These are phyloP conservation scores for Saccharomycodes ludwigii DNA, from an alignment of 805 yeast species.

Conservation along the genomic window DNA sequence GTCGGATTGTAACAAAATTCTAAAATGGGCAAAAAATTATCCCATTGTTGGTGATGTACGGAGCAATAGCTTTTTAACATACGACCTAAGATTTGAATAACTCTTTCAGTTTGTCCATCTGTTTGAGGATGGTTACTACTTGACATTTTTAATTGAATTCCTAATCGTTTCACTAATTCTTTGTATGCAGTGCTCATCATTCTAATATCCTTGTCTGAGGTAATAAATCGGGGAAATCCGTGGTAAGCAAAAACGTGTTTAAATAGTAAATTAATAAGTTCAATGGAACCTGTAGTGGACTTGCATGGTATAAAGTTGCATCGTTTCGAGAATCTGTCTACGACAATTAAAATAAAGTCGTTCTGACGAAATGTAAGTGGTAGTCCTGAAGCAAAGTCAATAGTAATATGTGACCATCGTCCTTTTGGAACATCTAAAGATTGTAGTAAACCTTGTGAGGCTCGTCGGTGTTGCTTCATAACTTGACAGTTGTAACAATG, in stretches of 20 bases:
- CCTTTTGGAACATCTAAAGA: conserved; percentile 9
- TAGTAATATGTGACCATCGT: conserved; percentile 11
- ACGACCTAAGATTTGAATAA: conserved; percentile 1
- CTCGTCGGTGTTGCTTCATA: conserved; percentile 4
- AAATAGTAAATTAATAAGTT: conserved; percentile 8
- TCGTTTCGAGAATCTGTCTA: conserved; percentile 10
- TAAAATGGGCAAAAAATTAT: conserved; percentile 3
- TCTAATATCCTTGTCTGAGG: conserved; percentile 2
- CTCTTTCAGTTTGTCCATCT: conserved; percentile 7
- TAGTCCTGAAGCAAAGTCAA: conserved; percentile 11
- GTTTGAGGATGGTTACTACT: conserved; percentile 5
- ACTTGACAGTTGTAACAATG: conserved; percentile 7
- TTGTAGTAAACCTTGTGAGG: conserved; percentile 5
- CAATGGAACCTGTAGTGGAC: conserved; percentile 7
- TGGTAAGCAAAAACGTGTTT: conserved; percentile 8
- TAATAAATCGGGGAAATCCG: conserved; percentile 8
- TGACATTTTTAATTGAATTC: conserved; percentile 3
- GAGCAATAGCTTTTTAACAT: conserved; percentile 1
- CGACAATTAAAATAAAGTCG: conserved; percentile 11
- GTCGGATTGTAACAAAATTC: conserved; percentile 7
- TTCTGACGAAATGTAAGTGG: conserved; percentile 3
- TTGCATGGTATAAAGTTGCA: conserved; percentile 8
- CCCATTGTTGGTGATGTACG: conserved; percentile 4
- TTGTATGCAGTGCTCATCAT: background rate
- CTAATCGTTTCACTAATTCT: conserved; percentile 4